phyloP scores from a whole-genome alignment of 2,329 filamentous ascomycete species.

The Trichophyton equinum region DNA sequence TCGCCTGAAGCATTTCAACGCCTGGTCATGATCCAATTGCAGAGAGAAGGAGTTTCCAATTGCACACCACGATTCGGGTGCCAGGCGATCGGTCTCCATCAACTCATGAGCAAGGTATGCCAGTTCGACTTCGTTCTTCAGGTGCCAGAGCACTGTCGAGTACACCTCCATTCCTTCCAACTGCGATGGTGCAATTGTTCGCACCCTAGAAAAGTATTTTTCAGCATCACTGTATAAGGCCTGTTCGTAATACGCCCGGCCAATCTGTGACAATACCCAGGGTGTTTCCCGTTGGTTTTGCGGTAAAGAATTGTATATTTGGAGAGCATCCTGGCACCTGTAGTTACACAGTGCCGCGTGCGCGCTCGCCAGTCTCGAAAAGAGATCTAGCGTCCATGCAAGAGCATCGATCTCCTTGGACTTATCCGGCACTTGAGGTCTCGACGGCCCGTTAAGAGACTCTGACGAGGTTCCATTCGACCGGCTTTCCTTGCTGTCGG shows the following conservation, averaged over 20 bases:
- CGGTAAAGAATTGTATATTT: conserved; percentile 59
- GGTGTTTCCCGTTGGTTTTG: conserved; percentile 72
- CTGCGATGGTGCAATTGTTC: conserved; percentile 65
- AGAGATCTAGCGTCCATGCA: conserved; percentile 62
- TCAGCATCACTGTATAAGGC: conserved; percentile 76
- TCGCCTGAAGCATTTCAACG: conserved; percentile 84
- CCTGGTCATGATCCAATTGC: conserved; percentile 84
- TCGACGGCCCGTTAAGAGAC: conserved; percentile 18
- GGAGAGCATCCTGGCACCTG: conserved; percentile 63
- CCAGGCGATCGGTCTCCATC: conserved; percentile 73
- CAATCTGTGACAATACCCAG: conserved; percentile 85
- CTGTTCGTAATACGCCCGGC: conserved; percentile 82
- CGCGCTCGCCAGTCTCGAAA: conserved; percentile 68
- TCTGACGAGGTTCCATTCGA: conserved; percentile 18
- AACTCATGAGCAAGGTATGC: conserved; percentile 87
- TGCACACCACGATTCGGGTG: conserved; percentile 91
- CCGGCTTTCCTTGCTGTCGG: conserved; percentile 52
- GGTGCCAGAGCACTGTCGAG: conserved; percentile 96
- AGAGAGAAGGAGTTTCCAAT: conserved; percentile 91
- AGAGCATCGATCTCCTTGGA: conserved; percentile 63
- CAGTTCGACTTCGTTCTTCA: conserved; percentile 82
- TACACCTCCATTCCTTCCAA: conserved; percentile 96
- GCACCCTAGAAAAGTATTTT: conserved; percentile 68
- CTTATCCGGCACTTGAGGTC: conserved; percentile 37
- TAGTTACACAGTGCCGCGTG: conserved; percentile 70